phyloP scores from a whole-genome alignment of 352 stramenopile genomes.

The Hyaloperonospora brassicae region DNA sequence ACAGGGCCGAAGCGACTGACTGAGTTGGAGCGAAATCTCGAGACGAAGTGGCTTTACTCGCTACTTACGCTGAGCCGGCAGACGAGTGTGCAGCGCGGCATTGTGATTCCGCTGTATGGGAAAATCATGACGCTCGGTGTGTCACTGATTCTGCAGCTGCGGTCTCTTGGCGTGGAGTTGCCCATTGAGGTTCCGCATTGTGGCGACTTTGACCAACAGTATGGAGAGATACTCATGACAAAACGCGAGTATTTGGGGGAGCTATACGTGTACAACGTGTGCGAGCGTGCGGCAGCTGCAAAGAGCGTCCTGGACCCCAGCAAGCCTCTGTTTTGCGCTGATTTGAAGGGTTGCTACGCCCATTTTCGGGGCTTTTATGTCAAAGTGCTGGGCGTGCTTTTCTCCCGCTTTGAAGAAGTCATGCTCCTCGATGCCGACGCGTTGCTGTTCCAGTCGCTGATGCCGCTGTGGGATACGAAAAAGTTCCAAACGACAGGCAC shows the following conservation, averaged over 20 bases:
- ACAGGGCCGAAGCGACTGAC: no score
- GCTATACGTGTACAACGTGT: slow-evolving; percentile 63
- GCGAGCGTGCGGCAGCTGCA: slow-evolving; percentile 28
- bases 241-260: slow-evolving; percentile 29
- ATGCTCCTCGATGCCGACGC: slow-evolving; percentile 39
- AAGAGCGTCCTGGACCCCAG: slow-evolving; percentile 21
- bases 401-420: slow-evolving; percentile 40
- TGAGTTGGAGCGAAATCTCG: no score
- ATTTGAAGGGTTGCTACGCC: slow-evolving; percentile 33
- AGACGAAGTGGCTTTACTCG: slow-evolving; percentile 27
- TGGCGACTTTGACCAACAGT: slow-evolving; percentile 41
- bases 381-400: slow-evolving; percentile 54
- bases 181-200: slow-evolving; percentile 67
- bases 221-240: slow-evolving; percentile 29
- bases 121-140: slow-evolving; percentile 48
- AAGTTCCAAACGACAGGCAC: slow-evolving; percentile 50
- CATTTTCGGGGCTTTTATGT: slow-evolving; percentile 53
- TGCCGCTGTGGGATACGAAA: slow-evolving; percentile 40
- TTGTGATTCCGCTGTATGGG: slow-evolving; percentile 61
- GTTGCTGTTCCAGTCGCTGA: slow-evolving; percentile 54
- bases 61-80: slow-evolving; percentile 23
- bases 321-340: slow-evolving; percentile 45
- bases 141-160: slow-evolving; percentile 55
- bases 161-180: slow-evolving; percentile 41
- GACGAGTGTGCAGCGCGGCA: slow-evolving; percentile 29